Percentiles rank a stretch among this genome's conserved stretches.
Evolutionary conservation across 1,284 basidiomycete species (phyloP).

Genomic region (Leccinum solheimii): DNA sequence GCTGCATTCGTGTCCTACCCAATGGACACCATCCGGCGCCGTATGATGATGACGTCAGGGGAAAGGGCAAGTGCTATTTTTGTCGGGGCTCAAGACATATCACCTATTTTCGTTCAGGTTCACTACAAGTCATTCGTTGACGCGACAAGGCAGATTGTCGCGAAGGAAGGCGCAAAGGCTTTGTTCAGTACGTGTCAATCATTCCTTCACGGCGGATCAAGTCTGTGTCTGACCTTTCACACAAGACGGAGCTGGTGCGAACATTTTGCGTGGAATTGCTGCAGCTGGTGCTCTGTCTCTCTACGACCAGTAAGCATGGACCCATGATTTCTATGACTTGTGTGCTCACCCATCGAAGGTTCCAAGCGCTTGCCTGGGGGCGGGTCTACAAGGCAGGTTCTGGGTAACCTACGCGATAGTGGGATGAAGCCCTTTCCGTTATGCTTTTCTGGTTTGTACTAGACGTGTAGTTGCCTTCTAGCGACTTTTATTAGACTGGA

Average conservation of each 20-base stretch:
- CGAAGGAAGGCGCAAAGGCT: conserved; percentile 55
- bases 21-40: conserved; percentile 64
- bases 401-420: conserved; percentile 15
- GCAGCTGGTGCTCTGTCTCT: conserved; percentile 71
- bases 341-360: conserved; percentile 28
- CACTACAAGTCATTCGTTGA: conserved; percentile 59
- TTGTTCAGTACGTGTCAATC: conserved; percentile 50
- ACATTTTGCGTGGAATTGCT: conserved; percentile 65
- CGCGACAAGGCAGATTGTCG: conserved; percentile 61
- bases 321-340: not conserved
- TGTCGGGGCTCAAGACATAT: not conserved
- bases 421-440: not conserved
- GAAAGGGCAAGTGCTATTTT: conserved; percentile 40
- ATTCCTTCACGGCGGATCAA: not conserved
- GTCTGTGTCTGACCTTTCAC: conserved; percentile 4
- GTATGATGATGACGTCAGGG: conserved; percentile 76
- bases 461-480: not conserved
- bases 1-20: conserved; percentile 67
- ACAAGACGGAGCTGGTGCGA: conserved; percentile 55
- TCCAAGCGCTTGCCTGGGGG: conserved; percentile 45
- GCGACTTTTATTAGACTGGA: not conserved
- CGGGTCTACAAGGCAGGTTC: conserved; percentile 43
- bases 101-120: conserved; percentile 17
- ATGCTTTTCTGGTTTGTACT: not conserved
- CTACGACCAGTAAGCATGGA: conserved; percentile 59